Evolutionary conservation across 1,139 yeast genomes (phyloP).

Genomic region (Geotrichum phurueaensis): DNA sequence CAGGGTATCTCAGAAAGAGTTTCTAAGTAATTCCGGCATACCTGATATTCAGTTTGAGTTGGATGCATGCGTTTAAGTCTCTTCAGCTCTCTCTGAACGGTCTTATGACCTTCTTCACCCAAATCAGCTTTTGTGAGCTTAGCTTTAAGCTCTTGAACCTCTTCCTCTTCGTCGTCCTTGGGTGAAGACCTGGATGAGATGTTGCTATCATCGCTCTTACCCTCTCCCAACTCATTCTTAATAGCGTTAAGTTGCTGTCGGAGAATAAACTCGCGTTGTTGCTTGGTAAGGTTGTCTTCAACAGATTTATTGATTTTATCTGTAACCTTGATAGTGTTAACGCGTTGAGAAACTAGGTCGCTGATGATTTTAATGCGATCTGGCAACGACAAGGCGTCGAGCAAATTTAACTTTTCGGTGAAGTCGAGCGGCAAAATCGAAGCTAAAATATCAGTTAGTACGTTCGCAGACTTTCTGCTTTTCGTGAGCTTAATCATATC

Average conservation of each 20-base stretch:
- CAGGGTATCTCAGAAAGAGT: slow-evolving; percentile 60
- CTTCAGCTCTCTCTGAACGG: slow-evolving; percentile 57
- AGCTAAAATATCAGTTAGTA: slow-evolving; percentile 34
- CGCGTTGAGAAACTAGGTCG: slow-evolving; percentile 22
- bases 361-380: slow-evolving; percentile 29
- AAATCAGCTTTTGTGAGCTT: slow-evolving; percentile 28
- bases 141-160: slow-evolving; percentile 29
- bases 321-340: slow-evolving; percentile 22
- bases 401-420: slow-evolving; percentile 30
- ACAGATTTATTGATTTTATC: slow-evolving; percentile 25
- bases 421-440: slow-evolving; percentile 35
- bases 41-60: slow-evolving; percentile 69
- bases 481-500: slow-evolving; percentile 12
- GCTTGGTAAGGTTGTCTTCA: slow-evolving; percentile 23
- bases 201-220: slow-evolving; percentile 8
- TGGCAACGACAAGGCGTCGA: slow-evolving; percentile 28
- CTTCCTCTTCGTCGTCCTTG: slow-evolving; percentile 33
- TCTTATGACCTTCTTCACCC: slow-evolving; percentile 39
- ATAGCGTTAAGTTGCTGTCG: slow-evolving; percentile 27
- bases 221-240: slow-evolving; percentile 29
- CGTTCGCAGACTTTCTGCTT: slow-evolving; percentile 29
- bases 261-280: slow-evolving; percentile 29
- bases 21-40: slow-evolving; percentile 63
- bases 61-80: slow-evolving; percentile 59
- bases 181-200: slow-evolving; percentile 1